Conservation (phyloP, 768 basidiomycete genomes). For the Lactarius sanguifluus region DNA sequence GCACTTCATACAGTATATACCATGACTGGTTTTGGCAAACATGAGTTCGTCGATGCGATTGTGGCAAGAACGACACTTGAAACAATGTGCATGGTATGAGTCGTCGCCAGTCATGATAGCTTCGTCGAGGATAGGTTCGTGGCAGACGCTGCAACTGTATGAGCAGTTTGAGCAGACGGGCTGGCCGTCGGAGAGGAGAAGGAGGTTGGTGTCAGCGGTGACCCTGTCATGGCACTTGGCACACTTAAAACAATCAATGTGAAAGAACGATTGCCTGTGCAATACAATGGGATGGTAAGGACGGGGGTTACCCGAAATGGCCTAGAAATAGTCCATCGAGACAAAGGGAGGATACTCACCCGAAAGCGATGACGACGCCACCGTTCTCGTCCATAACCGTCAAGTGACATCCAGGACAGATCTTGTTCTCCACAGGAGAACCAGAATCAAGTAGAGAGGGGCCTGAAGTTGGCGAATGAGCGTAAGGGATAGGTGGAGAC, state of each 20-base stretch:
- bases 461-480: conserved; percentile 8
- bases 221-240: conserved; percentile 93
- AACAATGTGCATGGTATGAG: conserved; percentile 97
- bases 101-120: conserved; percentile 99
- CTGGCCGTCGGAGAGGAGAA: conserved; percentile 95
- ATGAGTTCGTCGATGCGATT: conserved; percentile 96
- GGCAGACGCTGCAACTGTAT: conserved; percentile 94
- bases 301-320: not conserved
- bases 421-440: conserved; percentile 49
- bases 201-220: conserved; percentile 95
- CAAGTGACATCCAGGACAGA: conserved; percentile 80
- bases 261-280: conserved; percentile 87
- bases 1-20: conserved; percentile 98
- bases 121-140: conserved; percentile 92
- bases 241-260: conserved; percentile 94
- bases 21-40: conserved; percentile 97
- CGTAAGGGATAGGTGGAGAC: conserved; percentile 18
- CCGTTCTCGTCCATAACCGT: conserved; percentile 80
- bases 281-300: conserved; percentile 11
- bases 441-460: conserved; percentile 23
- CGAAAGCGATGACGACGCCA: conserved; percentile 92
- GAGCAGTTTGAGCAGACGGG: conserved; percentile 94
- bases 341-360: conserved; percentile 47
- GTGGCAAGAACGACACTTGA: conserved; percentile 95
- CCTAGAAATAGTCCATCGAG: not conserved